Base-by-base conservation (phyloP, 2,329 filamentous ascomycete species). In the Escovopsis weberi region DNA sequence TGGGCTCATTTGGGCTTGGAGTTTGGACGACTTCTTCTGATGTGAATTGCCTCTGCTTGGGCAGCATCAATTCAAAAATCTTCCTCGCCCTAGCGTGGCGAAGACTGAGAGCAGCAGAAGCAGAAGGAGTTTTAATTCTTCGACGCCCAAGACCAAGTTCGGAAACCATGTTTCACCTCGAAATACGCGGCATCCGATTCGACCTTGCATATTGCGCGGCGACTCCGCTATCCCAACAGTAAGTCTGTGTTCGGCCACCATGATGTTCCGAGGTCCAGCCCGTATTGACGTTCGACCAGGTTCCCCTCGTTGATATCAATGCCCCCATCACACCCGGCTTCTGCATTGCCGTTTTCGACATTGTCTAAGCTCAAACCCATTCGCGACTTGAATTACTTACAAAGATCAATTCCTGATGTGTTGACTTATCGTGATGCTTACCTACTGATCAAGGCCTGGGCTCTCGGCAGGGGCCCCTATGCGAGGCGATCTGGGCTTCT, bases 151-250 rank as follows among this genome's bases (percentile, higher is more conserved):
- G 72, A 38, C 69, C 75, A 2, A 67, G 67, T 39, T 70, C 72
- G 0, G 77, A 77, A 8, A 76, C 69, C 1, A 81, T 80, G 74
- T 63, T 83, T 5, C 76, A 82, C 50, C 59, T 83, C 4, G 69
- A 72, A 36, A 62, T 81, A n/a, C 54, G 60, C 4, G 70, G 66
- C 9, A 61, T 82, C 50, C 75, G 67, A 47, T 65, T 80, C 51
- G 75, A 82, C 53, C 59, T 85, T 39, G 78, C 82, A 46, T 84
- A 84, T 53, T 82, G 77, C 48, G 68, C 75, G 6, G 74, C 78
- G 2, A 60, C 67, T 3, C 60, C 62, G 28, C 60, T 82, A 37
- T 65, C 74, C 3, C 67, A 77, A 53, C 66, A 63, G 61, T 63
- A 49, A 48, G 49, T 37, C n/a, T 9, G 33, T 40, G 1, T 11